Conservation (phyloP, 345 rosid species). For the Alliaria petiolata region DNA sequence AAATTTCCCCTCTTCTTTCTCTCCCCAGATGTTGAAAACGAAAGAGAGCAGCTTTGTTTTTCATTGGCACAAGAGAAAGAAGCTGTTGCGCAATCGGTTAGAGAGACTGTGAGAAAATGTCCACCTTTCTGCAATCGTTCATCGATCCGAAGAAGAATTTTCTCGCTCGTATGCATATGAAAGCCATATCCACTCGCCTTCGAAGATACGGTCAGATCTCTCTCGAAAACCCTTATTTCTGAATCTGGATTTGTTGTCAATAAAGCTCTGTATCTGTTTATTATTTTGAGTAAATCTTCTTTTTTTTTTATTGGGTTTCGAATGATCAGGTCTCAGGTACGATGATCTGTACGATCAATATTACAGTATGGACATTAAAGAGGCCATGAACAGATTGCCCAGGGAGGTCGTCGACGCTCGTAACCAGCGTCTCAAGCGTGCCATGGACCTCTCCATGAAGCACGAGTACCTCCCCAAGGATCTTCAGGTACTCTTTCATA, state of each 20-base stretch:
- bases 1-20: neutral
- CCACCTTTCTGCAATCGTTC: conserved; percentile 27
- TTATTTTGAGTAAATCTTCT: neutral
- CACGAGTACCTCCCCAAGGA: conserved; percentile 80
- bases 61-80: neutral
- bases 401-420: conserved; percentile 91
- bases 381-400: conserved; percentile 83
- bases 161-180: conserved; percentile 38
- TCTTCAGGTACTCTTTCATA: conserved; percentile 55
- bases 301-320: neutral
- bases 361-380: conserved; percentile 80
- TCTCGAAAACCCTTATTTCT: conserved; percentile 20
- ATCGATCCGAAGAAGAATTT: conserved; percentile 34
- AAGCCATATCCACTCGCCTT: conserved; percentile 26
- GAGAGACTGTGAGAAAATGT: neutral
- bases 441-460: conserved; percentile 98
- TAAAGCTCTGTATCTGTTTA: neutral
- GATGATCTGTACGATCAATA: conserved; percentile 89
- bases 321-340: conserved; percentile 66
- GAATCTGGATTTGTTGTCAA: conserved; percentile 11
- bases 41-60: neutral
- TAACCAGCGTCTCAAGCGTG: conserved; percentile 94
- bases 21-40: neutral
- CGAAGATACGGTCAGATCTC: conserved; percentile 36
- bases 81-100: neutral